Evolutionary conservation across 179 eudicot genomes (phyloP), one percentile per base, ranked within the genome.

Genomic region (Beta corolliflora): DNA sequence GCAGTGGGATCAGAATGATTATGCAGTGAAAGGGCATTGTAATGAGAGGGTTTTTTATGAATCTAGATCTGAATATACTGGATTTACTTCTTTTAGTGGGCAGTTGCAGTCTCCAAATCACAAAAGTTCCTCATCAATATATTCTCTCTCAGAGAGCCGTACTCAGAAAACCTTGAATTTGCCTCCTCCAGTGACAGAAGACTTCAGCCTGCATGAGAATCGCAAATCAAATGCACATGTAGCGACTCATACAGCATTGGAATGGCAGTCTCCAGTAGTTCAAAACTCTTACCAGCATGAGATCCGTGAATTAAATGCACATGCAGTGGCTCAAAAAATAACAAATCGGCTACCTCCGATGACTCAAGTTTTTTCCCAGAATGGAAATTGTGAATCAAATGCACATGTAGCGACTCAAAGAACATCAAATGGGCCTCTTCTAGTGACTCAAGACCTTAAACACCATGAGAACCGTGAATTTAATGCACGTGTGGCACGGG

Each of bases 1-100:
- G 21, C 80, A 67, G 64, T 52, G 80, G 79, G 79, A 77, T 77
- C 87, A 80, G 56, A 87, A 79, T 81, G 77, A 79, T 79, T n/a
- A 25, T 29, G 56, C 66, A 29, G 81, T 83, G 59, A 53, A 82
- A 36, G n/a, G 81, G 81, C 75, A 67, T 73, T 50, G 81, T 70
- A 66, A 52, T 81, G 71, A 82, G 78, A 83, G 78, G 86, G 84
- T 71, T 70, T 76, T 58, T 13, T 50, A 61, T 73, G 81, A 73
- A 64, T 80, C 72, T 64, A 79, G 76, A 75, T 69, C 77, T 31
- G 79, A 64, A 54, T 75, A 76, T 72, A 15, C 73, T 29, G 76
- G 70, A 54, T 75, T 71, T 77, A 48, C 80, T 75, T 86, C 86
- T 83, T 84, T 71, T 19, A 80, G 79, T 67, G 81, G 81, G 80